Base-by-base conservation (phyloP, 257 asterid genomes). In the Solanum corneliomulleri region DNA sequence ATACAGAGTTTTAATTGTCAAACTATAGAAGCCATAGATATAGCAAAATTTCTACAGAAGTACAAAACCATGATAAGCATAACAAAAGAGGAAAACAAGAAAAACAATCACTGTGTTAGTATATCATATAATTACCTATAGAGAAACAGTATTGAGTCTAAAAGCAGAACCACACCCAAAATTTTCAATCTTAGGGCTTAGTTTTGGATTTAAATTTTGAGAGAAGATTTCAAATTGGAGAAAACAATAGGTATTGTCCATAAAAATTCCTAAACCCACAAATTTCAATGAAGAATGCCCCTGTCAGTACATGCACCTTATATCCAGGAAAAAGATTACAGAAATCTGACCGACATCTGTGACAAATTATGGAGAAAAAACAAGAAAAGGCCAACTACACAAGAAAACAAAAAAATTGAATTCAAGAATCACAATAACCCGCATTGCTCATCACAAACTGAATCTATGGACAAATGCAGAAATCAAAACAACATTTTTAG, bases 51-150 rank as follows among this genome's bases (percentile, higher is more conserved):
- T 45, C 66, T 78, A 45, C 0, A 44, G 0, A 78, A 42, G 6
- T 13, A 12, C 12, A 77, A 41, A 39, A 41, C 7, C 35, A 23
- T 42, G 60, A 42, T 15, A 42, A 42, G 23, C 62, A 52, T 49
- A 15, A 49, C 23, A 52, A 52, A 52, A 2, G 4, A 15, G 21
- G 20, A 0, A 0, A 15, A 35, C 5, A 5, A 1, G 0, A 15
- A 15, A 15, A 49, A 49, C 0, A 15, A 49, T 49, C 60, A 56
- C 64, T 18, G 3, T 56, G 64, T 56, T 18, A 45, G 33, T 7
- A 33, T 11, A 41, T 74, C 12, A 37, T 6, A 23, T 39, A 29
- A 75, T 39, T 29, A 39, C 82, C 42, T 45, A 9, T 11, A 80
- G 27, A 80, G 66, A 78, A 45, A 78, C 25, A 77, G n/a, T 0